phyloP scores from a whole-genome alignment of 2,329 filamentous ascomycete genomes.

The Penicillium capsulatum region DNA sequence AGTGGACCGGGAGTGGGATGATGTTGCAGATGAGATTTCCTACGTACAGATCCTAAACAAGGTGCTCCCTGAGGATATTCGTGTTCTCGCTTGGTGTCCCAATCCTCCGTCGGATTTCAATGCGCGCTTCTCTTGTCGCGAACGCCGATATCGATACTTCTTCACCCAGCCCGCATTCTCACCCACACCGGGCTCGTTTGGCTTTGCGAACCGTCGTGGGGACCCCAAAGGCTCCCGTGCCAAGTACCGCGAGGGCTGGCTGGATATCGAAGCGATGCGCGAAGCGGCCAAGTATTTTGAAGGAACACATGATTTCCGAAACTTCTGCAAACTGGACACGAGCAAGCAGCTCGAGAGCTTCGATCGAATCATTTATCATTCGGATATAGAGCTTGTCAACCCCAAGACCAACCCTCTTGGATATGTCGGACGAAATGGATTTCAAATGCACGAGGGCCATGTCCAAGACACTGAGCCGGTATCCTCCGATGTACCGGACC shows the following conservation, averaged over 20 bases:
- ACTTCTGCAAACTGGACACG: constrained; percentile 91
- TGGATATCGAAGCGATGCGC: constrained; percentile 84
- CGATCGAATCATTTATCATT: constrained; percentile 70
- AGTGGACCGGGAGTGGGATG: constrained; percentile 52
- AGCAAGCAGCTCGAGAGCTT: constrained; percentile 87
- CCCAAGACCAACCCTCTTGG: constrained; percentile 51
- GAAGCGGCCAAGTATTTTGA: constrained; percentile 73
- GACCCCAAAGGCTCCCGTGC: constrained; percentile 20
- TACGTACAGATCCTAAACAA: constrained; percentile 83
- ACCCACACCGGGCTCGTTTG: constrained; percentile 57
- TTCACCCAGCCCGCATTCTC: constrained; percentile 90
- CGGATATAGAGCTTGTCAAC: constrained; percentile 69
- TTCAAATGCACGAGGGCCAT: constrained; percentile 34
- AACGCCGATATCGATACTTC: constrained; percentile 92
- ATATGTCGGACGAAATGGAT: constrained; percentile 50
- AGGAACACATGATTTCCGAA: constrained; percentile 88
- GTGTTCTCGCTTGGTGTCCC: constrained; percentile 89
- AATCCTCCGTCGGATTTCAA: constrained; percentile 74
- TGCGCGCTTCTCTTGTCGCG: constrained; percentile 86
- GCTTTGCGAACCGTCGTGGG: constrained; percentile 39
- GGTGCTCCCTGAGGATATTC: constrained; percentile 82
- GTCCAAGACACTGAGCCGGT: constrained; percentile 13
- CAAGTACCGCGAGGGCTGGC: constrained; percentile 63
- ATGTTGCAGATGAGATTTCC: constrained; percentile 72
- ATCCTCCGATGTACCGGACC: constrained; percentile 16